Conservation (phyloP, 352 stramenopile species). For the Elongisporangium undulatum region DNA sequence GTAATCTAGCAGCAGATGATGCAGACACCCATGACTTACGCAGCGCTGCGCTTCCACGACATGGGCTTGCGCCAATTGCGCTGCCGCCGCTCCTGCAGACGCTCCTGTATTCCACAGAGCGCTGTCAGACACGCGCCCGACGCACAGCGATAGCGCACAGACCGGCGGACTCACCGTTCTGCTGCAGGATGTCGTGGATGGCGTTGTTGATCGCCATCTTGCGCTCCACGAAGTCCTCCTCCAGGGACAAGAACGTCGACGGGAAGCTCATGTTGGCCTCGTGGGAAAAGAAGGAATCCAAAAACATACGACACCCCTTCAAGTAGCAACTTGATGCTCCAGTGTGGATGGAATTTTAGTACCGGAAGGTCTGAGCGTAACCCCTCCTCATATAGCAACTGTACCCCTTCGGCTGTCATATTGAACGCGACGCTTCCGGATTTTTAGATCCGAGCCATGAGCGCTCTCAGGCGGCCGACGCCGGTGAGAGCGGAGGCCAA, state of each 20-base stretch:
- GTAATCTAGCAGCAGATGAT: background rate
- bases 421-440: too few species aligned
- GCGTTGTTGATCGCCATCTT: conserved; percentile 83
- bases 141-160: background rate
- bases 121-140: background rate
- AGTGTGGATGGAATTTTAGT: too few species aligned
- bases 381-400: too few species aligned
- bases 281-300: too few species aligned
- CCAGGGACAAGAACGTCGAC: conserved; percentile 56
- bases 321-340: too few species aligned
- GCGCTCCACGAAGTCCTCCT: conserved; percentile 78
- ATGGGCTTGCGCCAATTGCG: conserved; percentile 50
- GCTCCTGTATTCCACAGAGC: conserved; percentile 12
- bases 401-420: too few species aligned
- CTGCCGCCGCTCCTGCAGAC: conserved; percentile 24
- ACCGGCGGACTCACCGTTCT: conserved; percentile 19
- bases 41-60: conserved; percentile 73
- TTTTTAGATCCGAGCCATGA: too few species aligned
- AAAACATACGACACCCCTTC: too few species aligned
- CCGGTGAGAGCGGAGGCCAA: conserved; percentile 25
- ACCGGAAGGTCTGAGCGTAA: too few species aligned
- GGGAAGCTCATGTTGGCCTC: conserved; percentile 17
- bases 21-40: conserved; percentile 19
- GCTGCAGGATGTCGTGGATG: conserved; percentile 58
- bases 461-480: too few species aligned